A percentile compares a stretch with the other conserved stretches of the same genome.
phyloP scores from a whole-genome alignment of 495 filamentous ascomycete species.

The Neurospora sp. region DNA sequence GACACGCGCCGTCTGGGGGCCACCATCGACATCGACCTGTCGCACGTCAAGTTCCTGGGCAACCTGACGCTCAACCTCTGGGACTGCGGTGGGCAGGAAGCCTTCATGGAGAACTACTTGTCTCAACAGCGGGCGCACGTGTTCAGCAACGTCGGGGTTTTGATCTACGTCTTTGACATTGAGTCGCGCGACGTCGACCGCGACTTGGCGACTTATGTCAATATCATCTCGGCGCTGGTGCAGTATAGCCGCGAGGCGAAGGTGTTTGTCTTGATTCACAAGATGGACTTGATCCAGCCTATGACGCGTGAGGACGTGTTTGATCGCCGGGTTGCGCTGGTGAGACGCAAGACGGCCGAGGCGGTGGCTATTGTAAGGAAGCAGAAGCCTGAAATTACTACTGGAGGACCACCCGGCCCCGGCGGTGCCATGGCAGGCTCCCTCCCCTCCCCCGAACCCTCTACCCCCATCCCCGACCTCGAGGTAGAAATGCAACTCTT shows the following conservation, averaged over 20 bases:
- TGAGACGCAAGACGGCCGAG: slow-evolving; percentile 63
- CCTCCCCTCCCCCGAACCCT: neutral
- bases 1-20: slow-evolving; percentile 89
- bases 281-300: slow-evolving; percentile 93
- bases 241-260: slow-evolving; percentile 78
- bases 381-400: slow-evolving; percentile 13
- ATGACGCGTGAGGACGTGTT: slow-evolving; percentile 70
- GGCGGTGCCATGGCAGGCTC: slow-evolving; percentile 6
- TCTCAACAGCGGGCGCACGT: slow-evolving; percentile 88
- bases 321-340: slow-evolving; percentile 61
- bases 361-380: slow-evolving; percentile 42
- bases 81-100: slow-evolving; percentile 98
- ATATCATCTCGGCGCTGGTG: slow-evolving; percentile 72
- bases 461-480: slow-evolving; percentile 22
- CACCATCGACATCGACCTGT: slow-evolving; percentile 98
- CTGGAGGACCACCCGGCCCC: neutral
- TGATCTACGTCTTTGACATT: slow-evolving; percentile 99
- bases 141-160: slow-evolving; percentile 89
- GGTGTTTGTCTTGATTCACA: slow-evolving; percentile 91
- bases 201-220: slow-evolving; percentile 79
- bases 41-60: slow-evolving; percentile 94
- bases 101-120: slow-evolving; percentile 97
- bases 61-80: slow-evolving; percentile 95
- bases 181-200: slow-evolving; percentile 87
- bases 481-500: slow-evolving; percentile 63